Base-by-base conservation (phyloP, 208 protist species). In the Trypanosoma brucei region DNA sequence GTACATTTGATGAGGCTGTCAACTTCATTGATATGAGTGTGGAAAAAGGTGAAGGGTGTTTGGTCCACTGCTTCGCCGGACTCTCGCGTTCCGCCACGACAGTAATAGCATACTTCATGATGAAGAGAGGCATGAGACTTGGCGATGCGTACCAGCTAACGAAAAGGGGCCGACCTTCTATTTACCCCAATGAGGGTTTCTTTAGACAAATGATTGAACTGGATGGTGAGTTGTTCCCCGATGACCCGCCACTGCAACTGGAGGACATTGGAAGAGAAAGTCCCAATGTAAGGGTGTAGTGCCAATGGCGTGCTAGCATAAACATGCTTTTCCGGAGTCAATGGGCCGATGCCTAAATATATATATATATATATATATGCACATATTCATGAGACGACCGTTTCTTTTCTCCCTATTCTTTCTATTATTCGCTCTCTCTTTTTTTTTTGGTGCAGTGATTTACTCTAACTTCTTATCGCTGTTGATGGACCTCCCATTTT, bases 61-160 rank as follows among this genome's bases (percentile, higher is more conserved):
- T 96, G 0, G 87, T 96, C 35, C 91, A 96, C 75, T 96, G 91
- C 71, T 96, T 96, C 55, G 91, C 91, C 46, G 91, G 91, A 3
- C 76, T 96, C 34, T 93, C 86, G n/a, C 84, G 91, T 35, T 94
- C 87, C 3, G 91, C 87, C 6, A 94, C 91, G 0, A 92, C 86
- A 2, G 83, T 93, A 4, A 90, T 93, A 75, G 87, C 87, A 6
- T 96, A 94, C 56, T 65, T 96, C 11, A 94, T 96, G 86, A 78
- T 90, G 50, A 81, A 80, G 35, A 75, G 76, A 62, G 66, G 76
- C n/a, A 94, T 94, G 88, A 77, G 88, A 5, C 55, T 94, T n/a
- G 84, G 92, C 48, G 88, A 94, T 53, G 88, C 88, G 38, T 94
- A 94, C 45, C 68, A 78, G 9, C 51, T 84, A 2, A 84, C 84